Evolutionary conservation across 2,329 filamentous ascomycete species (phyloP), one percentile per base, ranked within the genome.

Genomic region (Aspergillus aculeatinus): DNA sequence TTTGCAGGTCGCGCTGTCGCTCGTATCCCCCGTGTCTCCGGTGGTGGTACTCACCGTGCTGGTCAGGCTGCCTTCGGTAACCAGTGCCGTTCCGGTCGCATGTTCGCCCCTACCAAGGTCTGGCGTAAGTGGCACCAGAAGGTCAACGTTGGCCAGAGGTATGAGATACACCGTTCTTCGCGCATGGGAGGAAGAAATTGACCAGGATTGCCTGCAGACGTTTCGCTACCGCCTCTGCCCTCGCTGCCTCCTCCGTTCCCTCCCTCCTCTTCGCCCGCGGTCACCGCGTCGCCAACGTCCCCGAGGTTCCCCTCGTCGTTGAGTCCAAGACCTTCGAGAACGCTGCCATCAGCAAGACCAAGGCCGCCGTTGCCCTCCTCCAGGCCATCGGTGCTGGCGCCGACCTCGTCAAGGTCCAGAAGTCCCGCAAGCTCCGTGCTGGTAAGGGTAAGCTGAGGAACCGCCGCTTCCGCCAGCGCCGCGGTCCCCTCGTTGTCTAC

Each of bases 71-170:
- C 95, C 74, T 99, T 98, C 83, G 95, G 95, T 92, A 99, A 99
- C 91, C 92, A 94, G 92, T 99, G 95, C 86, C 93, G 95, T 82
- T 96, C 94, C 80, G 95, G 96, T 86, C 95, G 95, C 85, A 99
- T 99, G 95, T 99, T 99, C 85, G 95, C 95, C 74, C 95, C 95
- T 72, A 99, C 95, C 84, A 99, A 99, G 90, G 90, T 96, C 85
- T 99, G 95, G 96, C 88, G 95, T 82, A 97, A 96, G 87, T 99
- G 95, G 96, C 95, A 99, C 87, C 87, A 97, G 87, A 98, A 98
- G 92, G 88, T 99, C 88, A 96, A 96, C 88, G 88, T 96, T 82
- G 90, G 90, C 82, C 95, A 99, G 88, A 96, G 95, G 91, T 92
- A 80, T 82, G 87, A 44, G 51, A 52, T 42, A 35, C 11, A 48